Evolutionary conservation across 2,329 filamentous ascomycete genomes (phyloP).

Genomic region (Aspergillus clavatus): DNA sequence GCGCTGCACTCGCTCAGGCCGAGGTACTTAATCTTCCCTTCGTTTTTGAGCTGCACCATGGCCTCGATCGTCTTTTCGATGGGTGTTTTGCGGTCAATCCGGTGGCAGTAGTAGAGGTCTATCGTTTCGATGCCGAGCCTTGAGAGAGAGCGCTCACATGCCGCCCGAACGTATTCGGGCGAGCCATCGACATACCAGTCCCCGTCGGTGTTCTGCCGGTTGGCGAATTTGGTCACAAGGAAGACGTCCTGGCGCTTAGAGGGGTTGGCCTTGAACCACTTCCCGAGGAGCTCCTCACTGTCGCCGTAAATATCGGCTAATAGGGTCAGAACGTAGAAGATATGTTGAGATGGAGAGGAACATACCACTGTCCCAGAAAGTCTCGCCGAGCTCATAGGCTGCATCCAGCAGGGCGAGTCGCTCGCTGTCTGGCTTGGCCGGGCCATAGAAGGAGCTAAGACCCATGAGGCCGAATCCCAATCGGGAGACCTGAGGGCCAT

Average conservation of each 20-base stretch:
- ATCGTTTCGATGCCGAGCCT: slow-evolving; percentile 42
- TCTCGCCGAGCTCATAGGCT: slow-evolving; percentile 40
- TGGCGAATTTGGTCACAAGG: slow-evolving; percentile 50
- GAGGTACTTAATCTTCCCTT: slow-evolving; percentile 52
- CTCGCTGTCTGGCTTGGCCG: slow-evolving; percentile 36
- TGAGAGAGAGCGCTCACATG: slow-evolving; percentile 40
- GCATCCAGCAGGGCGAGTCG: slow-evolving; percentile 44
- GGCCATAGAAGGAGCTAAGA: slow-evolving; percentile 27
- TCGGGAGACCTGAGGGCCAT: slow-evolving; percentile 25
- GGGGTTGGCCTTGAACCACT: slow-evolving; percentile 44
- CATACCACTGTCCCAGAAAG: slow-evolving; percentile 43
- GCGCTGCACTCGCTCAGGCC: slow-evolving; percentile 49
- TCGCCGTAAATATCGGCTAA: slow-evolving; percentile 41
- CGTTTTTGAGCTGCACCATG: slow-evolving; percentile 44
- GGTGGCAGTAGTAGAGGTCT: slow-evolving; percentile 48
- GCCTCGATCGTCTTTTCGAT: slow-evolving; percentile 41
- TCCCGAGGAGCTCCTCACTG: slow-evolving; percentile 46
- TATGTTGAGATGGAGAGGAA: slow-evolving; percentile 2
- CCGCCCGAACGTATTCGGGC: slow-evolving; percentile 39
- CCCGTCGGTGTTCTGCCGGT: slow-evolving; percentile 14
- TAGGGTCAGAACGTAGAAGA: background rate
- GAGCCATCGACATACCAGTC: slow-evolving; percentile 29
- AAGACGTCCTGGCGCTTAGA: slow-evolving; percentile 47
- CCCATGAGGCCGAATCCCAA: slow-evolving; percentile 29
- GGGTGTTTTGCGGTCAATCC: slow-evolving; percentile 36